Percentiles rank a stretch among this genome's conserved stretches.
phyloP scores from a whole-genome alignment of 768 basidiomycete genomes.

The Pleurotus ostreatus region DNA sequence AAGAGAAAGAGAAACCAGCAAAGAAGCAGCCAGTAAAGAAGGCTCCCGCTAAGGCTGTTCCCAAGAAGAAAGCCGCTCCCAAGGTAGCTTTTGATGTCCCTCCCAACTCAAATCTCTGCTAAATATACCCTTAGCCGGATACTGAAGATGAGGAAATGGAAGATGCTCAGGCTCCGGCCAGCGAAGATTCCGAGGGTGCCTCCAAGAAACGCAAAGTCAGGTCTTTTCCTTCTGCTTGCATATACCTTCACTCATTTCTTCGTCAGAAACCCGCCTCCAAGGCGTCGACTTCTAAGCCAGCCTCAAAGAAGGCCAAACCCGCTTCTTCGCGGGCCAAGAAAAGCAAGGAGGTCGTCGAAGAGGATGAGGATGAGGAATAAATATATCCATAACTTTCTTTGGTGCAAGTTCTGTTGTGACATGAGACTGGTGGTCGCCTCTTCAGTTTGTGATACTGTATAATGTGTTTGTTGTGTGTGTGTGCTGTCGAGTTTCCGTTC shows the following conservation, averaged over 20 bases:
- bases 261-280: slow-evolving; percentile 38
- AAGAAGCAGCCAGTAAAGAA: slow-evolving; percentile 37
- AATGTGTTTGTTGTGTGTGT: background rate
- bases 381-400: background rate
- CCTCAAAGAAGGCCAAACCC: slow-evolving; percentile 44
- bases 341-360: slow-evolving; percentile 45
- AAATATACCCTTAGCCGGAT: slow-evolving; percentile 17
- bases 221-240: slow-evolving; percentile 6
- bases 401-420: background rate
- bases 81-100: slow-evolving; percentile 22
- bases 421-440: background rate
- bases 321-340: slow-evolving; percentile 41
- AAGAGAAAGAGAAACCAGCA: slow-evolving; percentile 37
- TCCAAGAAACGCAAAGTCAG: slow-evolving; percentile 73
- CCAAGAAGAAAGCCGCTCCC: slow-evolving; percentile 9
- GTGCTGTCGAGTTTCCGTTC: background rate
- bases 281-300: slow-evolving; percentile 33
- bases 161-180: slow-evolving; percentile 37
- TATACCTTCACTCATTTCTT: background rate
- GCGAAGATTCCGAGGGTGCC: slow-evolving; percentile 43
- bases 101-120: slow-evolving; percentile 24
- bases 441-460: slow-evolving; percentile 1
- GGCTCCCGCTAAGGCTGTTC: slow-evolving; percentile 26
- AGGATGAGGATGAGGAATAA: slow-evolving; percentile 33
- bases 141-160: slow-evolving; percentile 37